A percentile compares a stretch with the other conserved stretches of the same genome.
Conservation (phyloP, 305 asterid genomes). For the Ilex paraguariensis region DNA sequence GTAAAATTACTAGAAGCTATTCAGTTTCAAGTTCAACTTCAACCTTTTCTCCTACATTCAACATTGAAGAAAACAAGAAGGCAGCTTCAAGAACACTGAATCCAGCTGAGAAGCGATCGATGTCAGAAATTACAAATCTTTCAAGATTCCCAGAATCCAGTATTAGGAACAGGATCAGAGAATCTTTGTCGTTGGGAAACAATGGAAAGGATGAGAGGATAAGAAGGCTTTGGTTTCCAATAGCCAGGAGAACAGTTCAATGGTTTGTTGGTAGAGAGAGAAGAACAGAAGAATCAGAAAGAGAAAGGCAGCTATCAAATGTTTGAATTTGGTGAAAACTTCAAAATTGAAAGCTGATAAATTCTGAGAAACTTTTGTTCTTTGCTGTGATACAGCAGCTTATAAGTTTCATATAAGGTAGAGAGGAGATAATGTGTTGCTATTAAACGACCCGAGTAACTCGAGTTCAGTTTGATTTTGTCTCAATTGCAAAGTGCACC, state of each 20-base stretch:
- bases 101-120: conserved; percentile 36
- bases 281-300: too few species aligned
- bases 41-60: conserved; percentile 4
- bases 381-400: too few species aligned
- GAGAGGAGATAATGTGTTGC: too few species aligned
- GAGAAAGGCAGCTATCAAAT: too few species aligned
- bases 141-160: conserved; percentile 31
- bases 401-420: too few species aligned
- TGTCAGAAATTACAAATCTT: conserved; percentile 55
- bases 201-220: conserved; percentile 26
- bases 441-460: too few species aligned
- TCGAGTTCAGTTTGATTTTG: too few species aligned
- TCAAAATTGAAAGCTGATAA: too few species aligned
- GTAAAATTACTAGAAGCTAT: conserved; percentile 14
- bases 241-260: conserved; percentile 58
- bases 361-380: too few species aligned
- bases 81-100: conserved; percentile 8
- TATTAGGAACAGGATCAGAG: conserved; percentile 1
- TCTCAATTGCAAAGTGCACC: too few species aligned
- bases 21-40: neutral
- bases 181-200: conserved; percentile 6
- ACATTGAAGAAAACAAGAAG: neutral
- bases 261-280: conserved; percentile 57
- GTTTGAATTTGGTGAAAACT: too few species aligned
- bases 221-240: conserved; percentile 58